These are phyloP conservation scores for Kluyveromyces siamensis DNA, from an alignment of 805 yeast species.

Conservation along the genomic window DNA sequence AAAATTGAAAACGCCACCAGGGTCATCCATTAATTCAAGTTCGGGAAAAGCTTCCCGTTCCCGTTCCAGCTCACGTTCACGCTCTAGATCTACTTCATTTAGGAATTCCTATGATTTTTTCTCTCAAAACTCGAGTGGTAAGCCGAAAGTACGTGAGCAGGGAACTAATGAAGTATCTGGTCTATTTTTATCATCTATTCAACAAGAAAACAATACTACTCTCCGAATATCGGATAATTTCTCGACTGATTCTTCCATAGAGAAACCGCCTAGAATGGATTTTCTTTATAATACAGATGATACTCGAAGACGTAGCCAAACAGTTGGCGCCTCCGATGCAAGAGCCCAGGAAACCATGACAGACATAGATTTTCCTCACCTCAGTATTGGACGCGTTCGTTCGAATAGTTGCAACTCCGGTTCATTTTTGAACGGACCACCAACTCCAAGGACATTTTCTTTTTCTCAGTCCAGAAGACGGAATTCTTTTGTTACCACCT, in stretches of 20 bases:
- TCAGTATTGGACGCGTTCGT: constrained; percentile 1
- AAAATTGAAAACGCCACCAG: background rate
- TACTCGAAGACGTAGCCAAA: constrained; percentile 25
- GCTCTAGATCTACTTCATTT: background rate
- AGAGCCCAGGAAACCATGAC: background rate
- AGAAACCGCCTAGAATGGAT: constrained; percentile 6
- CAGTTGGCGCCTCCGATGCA: constrained; percentile 13
- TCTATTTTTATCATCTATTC: background rate
- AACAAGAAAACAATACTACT: background rate
- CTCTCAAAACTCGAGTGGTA: background rate
- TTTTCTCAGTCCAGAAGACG: constrained; percentile 24
- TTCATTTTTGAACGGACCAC: background rate
- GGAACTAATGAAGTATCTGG: background rate
- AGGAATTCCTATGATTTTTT: background rate
- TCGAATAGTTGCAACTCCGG: constrained; percentile 1
- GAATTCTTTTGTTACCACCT: constrained; percentile 30
- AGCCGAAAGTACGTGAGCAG: background rate
- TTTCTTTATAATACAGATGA: background rate
- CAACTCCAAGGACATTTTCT: constrained; percentile 1
- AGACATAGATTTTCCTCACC: background rate
- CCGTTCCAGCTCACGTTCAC: background rate
- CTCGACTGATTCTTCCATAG: constrained; percentile 8
- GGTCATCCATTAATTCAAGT: background rate
- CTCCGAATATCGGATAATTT: constrained; percentile 3
- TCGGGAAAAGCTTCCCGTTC: background rate